Evolutionary conservation across 164 flowering plant genomes (phyloP), one percentile per base, ranked within the genome.

Genomic region (Magnolia kwangsiensis): DNA sequence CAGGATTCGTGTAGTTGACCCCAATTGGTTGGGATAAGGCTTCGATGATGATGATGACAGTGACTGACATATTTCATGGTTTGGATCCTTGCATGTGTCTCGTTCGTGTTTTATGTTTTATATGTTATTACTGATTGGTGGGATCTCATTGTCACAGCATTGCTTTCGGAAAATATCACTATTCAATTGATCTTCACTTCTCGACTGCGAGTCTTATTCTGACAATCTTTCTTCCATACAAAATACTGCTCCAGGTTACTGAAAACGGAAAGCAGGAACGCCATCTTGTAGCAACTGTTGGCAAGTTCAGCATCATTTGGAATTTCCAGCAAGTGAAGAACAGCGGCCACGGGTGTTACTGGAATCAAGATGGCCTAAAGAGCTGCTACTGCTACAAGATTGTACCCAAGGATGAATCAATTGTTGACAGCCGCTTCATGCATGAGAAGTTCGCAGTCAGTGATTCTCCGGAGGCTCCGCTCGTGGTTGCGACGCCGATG

Each of bases 331-430:
- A 90, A 73, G 97, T 91, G 79, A 91, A 93, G 87, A 88, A 96
- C 83, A 88, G 99, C 31, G 86, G 89, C 11, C 99, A 96, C 73
- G 95, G 88, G 61, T 95, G 99, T 78, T 96, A 93, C 81, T 86
- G 76, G 68, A 85, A 89, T 72, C 98, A 94, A 80, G 91, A 89
- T 64, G 97, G 99, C 61, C 80, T 93, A 73, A 95, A 93, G 90
- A 95, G 98, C 85, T 95, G 99, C 83, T 95, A 95, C 80, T 95
- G 98, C 82, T 95, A 93, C 85, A 93, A 89, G 81, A 86, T 93
- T 50, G 96, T 93, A 45, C 86, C 84, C 31, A 93, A 89, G 78
- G 97, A 95, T 70, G 99, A 95, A 74, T 92, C 99, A 51, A 93
- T 95, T 51, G 84, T 95, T 10, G 99, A 93, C 29, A 95, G 99